phyloP scores from a whole-genome alignment of 2,329 filamentous ascomycete species.

The Cladosporium austrohemisphaericum region DNA sequence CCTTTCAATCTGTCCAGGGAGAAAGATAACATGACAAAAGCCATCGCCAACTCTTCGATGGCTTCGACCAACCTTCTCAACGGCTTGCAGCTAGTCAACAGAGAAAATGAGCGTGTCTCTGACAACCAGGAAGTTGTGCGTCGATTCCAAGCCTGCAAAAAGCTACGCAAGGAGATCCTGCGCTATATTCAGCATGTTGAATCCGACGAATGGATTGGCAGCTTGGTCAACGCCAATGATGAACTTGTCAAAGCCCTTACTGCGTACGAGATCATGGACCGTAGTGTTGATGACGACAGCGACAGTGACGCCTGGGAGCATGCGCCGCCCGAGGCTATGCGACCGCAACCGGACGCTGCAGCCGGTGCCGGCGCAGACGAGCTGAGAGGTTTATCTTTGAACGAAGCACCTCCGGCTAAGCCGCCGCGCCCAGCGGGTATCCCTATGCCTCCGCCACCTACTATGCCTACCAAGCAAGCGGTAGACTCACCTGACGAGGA shows the following conservation, averaged over 20 bases:
- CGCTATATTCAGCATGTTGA: conserved; percentile 92
- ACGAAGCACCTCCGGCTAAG: conserved; percentile 45
- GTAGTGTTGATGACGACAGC: conserved; percentile 71
- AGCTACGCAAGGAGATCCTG: conserved; percentile 75
- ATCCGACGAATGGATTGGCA: conserved; percentile 85
- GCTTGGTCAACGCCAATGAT: conserved; percentile 89
- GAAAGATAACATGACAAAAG: conserved; percentile 78
- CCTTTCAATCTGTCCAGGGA: conserved; percentile 82
- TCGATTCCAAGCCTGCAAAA: conserved; percentile 82
- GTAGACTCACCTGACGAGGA: conserved; percentile 47
- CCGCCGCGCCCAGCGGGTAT: conserved; percentile 45
- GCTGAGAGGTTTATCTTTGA: conserved; percentile 44
- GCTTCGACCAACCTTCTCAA: conserved; percentile 90
- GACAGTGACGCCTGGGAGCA: conserved; percentile 59
- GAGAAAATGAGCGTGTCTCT: conserved; percentile 82
- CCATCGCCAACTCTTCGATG: conserved; percentile 86
- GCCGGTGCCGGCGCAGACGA: conserved; percentile 35
- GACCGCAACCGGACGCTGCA: conserved; percentile 5
- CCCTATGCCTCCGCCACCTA: conserved; percentile 36
- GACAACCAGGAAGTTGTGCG: conserved; percentile 72
- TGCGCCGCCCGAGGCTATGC: conserved; percentile 12
- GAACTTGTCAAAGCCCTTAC: conserved; percentile 91
- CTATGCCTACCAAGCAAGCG: conserved; percentile 45
- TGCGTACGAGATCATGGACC: conserved; percentile 90
- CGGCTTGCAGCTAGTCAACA: conserved; percentile 81